Evolutionary conservation across 768 basidiomycete genomes (phyloP), one percentile per base, ranked within the genome.

Genomic region (Nevesoporus exiguus): DNA sequence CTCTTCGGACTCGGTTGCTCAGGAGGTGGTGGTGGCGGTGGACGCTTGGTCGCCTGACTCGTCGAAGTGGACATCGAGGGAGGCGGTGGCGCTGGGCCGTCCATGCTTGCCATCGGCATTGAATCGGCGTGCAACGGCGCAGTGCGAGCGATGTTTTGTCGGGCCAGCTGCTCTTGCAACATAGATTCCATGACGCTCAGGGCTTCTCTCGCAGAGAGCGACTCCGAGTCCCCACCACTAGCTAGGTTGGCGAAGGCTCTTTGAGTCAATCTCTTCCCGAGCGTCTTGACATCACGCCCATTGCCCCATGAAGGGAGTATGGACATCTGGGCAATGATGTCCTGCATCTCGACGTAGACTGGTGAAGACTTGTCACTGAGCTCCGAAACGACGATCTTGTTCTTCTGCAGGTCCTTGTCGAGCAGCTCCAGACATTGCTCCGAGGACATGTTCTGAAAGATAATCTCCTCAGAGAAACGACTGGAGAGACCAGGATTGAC

Each of bases 401-500:
- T 70, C 66, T 78, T 80, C 54, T 59, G 58, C 40, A 88, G 66
- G 57, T 81, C 74, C 47, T 73, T 76, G 33, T 67, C 60, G 24
- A 88, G 68, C 7, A 88, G 66, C 52, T 77, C 61, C 49, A 88
- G 62, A 59, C 85, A 86, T 34, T 76, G 63, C 21, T 73, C 71
- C 8, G 84, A 71, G 25, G 69, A 52, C 72, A 88, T 77, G 61
- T 86, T 80, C 11, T 58, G 55, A 73, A 88, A 85, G 39, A 68
- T 53, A 17, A 88, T 73, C 52, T 80, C 79, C 33, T 85, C 82
- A 2, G 86, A 79, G 73, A 88, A 88, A 30, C 86, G 81, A 68
- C 86, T 88, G 7, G 84, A 77, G 21, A 88, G 73, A 0, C 86
- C 87, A 2, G 79, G 73, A 59, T 88, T 88, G 56, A 83, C 77